Conservation (phyloP, 805 yeast species). For the Starmerella roubikii region DNA sequence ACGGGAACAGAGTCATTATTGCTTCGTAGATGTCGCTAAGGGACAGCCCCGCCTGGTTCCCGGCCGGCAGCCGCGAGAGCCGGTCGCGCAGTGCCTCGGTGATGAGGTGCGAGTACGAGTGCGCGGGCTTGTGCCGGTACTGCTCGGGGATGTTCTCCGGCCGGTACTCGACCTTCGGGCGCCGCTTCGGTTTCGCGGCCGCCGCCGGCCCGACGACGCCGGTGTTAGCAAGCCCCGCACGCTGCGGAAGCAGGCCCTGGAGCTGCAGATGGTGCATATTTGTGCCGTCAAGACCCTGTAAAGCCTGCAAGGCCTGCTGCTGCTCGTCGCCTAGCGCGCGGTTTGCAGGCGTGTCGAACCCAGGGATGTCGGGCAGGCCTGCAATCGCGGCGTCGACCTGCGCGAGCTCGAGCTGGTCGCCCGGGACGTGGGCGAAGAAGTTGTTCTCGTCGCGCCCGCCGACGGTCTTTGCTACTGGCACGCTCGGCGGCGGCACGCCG, state of each 20-base stretch:
- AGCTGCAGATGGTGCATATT: neutral
- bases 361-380: slow-evolving; percentile 17
- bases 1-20: slow-evolving; percentile 78
- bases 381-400: slow-evolving; percentile 18
- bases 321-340: neutral
- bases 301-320: slow-evolving; percentile 8
- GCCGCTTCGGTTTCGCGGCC: slow-evolving; percentile 21
- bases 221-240: slow-evolving; percentile 1
- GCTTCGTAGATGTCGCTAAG: slow-evolving; percentile 75
- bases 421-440: slow-evolving; percentile 18
- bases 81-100: slow-evolving; percentile 61
- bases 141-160: slow-evolving; percentile 82
- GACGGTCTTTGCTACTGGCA: no score
- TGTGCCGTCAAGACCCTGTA: slow-evolving; percentile 11
- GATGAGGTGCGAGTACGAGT: slow-evolving; percentile 68
- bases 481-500: no score
- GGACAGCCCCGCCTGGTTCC: slow-evolving; percentile 53
- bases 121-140: slow-evolving; percentile 69
- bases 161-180: slow-evolving; percentile 43
- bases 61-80: slow-evolving; percentile 29
- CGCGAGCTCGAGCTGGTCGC: slow-evolving; percentile 18
- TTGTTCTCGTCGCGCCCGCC: slow-evolving; percentile 18
- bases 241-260: slow-evolving; percentile 2
- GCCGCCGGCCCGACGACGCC: neutral
- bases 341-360: slow-evolving; percentile 10